Evolutionary conservation across 164 flowering plant genomes (phyloP), one percentile per base, ranked within the genome.

Genomic region (Kingdonia uniflora): DNA sequence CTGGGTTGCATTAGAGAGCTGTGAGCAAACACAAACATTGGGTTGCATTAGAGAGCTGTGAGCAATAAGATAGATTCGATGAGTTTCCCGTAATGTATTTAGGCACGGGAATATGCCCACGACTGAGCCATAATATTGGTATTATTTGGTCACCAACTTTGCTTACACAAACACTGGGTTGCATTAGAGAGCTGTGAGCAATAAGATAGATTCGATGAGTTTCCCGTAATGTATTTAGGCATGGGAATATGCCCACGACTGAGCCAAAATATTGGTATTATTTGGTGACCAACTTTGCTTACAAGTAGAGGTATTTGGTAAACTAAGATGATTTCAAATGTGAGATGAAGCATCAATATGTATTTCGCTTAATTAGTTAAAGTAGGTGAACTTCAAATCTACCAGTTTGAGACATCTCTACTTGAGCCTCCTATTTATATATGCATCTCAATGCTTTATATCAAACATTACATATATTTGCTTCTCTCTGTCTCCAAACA

Each of bases 371-470:
- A 44, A 19, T 67, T 73, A 23, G 84, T 74, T 72, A 63, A 63
- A 65, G 80, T 81, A 53, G 84, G 68, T 84, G 78, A 81, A 70
- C 77, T 72, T 69, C 68, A 67, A 65, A 59, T 65, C 74, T 64
- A 58, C 70, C 64, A 15, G 7, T 2, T 51, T 12, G 5, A 14
- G 0, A 41, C n/a, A 14, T 41, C 14, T 41, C 44, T 14, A 41
- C 16, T 41, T 44, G 19, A 44, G 20, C 20, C 11, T 16, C 17
- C 48, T 21, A 44, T 44, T 21, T 44, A 44, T 44, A 44, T 16
- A 44, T 44, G 3, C 48, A 4, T 47, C 51, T 47, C 51, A 17
- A 47, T 2, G 8, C 15, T 5, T 20, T 12, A 20, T 20, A 23
- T 14, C 44, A 41, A 41, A 41, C 44, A 41, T 10, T 11, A 29